Evolutionary conservation across 331 rosid genomes (phyloP).

Genomic region (Malus hybrid): DNA sequence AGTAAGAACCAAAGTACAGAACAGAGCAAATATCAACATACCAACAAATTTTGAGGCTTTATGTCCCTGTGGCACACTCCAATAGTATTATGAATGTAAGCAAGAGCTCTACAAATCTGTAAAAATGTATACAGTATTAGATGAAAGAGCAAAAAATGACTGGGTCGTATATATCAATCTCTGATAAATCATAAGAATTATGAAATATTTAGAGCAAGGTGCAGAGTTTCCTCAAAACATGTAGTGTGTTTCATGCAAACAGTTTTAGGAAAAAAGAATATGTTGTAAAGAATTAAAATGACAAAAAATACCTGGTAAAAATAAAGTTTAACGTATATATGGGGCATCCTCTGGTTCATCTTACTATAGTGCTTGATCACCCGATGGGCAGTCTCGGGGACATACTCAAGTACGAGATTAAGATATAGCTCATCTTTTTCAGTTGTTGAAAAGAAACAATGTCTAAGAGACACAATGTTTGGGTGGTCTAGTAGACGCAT

Average conservation of each 20-base stretch:
- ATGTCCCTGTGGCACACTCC: slow-evolving; percentile 84
- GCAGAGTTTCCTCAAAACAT: background rate
- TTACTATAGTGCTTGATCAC: slow-evolving; percentile 70
- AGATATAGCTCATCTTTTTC: slow-evolving; percentile 75
- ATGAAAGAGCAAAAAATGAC: background rate
- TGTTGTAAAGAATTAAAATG: background rate
- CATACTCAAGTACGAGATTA: slow-evolving; percentile 76
- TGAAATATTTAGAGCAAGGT: too few species aligned
- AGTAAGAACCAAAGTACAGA: background rate
- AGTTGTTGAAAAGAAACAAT: slow-evolving; percentile 77
- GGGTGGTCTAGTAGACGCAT: too few species aligned
- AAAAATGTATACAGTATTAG: background rate
- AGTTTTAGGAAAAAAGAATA: background rate
- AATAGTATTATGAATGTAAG: slow-evolving; percentile 63
- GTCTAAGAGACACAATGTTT: slow-evolving; percentile 48
- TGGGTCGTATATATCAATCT: too few species aligned
- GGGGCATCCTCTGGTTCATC: slow-evolving; percentile 76
- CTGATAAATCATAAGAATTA: background rate
- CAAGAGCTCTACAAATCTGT: slow-evolving; percentile 71
- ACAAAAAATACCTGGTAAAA: slow-evolving; percentile 52
- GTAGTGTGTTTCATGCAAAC: too few species aligned
- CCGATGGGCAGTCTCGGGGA: slow-evolving; percentile 65
- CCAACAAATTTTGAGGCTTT: slow-evolving; percentile 83
- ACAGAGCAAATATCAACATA: slow-evolving; percentile 2
- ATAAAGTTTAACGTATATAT: slow-evolving; percentile 67